Percentiles rank a stretch among this genome's conserved stretches.
phyloP scores from a whole-genome alignment of 2,329 filamentous ascomycete genomes.

The Trichophyton mentagrophytes region DNA sequence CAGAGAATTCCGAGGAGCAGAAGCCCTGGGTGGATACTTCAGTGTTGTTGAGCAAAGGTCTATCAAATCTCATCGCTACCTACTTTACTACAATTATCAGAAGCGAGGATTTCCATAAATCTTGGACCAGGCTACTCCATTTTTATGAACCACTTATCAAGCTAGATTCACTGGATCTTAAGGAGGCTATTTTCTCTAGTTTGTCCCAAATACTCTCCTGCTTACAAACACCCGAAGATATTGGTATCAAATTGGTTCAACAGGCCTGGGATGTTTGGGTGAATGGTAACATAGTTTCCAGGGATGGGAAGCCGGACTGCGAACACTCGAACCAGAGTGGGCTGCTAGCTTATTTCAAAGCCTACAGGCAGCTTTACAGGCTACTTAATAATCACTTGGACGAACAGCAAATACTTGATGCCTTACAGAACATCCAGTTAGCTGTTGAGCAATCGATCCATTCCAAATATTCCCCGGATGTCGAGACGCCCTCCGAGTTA shows the following conservation, averaged over 20 bases:
- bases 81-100: constrained; percentile 61
- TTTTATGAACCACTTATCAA: constrained; percentile 55
- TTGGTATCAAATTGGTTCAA: constrained; percentile 40
- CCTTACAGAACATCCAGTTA: constrained; percentile 57
- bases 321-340: constrained; percentile 62
- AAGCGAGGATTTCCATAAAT: constrained; percentile 52
- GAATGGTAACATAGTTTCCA: constrained; percentile 46
- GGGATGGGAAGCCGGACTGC: constrained; percentile 30
- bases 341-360: constrained; percentile 68
- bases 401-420: constrained; percentile 49
- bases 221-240: constrained; percentile 32
- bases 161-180: constrained; percentile 55
- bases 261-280: constrained; percentile 60
- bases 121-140: constrained; percentile 63
- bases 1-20: constrained; percentile 12
- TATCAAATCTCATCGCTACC: constrained; percentile 59
- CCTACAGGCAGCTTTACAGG: constrained; percentile 64
- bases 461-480: constrained; percentile 28
- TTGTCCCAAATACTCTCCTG: constrained; percentile 47
- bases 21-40: constrained; percentile 61
- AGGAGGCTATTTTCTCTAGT: constrained; percentile 57
- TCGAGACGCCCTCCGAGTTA: constrained; percentile 27
- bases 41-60: constrained; percentile 59
- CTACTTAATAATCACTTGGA: constrained; percentile 55
- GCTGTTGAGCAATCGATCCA: constrained; percentile 57